These are phyloP conservation scores for Cordyceps cicadae DNA, from an alignment of 2,329 filamentous ascomycete genomes.

Conservation along the genomic window DNA sequence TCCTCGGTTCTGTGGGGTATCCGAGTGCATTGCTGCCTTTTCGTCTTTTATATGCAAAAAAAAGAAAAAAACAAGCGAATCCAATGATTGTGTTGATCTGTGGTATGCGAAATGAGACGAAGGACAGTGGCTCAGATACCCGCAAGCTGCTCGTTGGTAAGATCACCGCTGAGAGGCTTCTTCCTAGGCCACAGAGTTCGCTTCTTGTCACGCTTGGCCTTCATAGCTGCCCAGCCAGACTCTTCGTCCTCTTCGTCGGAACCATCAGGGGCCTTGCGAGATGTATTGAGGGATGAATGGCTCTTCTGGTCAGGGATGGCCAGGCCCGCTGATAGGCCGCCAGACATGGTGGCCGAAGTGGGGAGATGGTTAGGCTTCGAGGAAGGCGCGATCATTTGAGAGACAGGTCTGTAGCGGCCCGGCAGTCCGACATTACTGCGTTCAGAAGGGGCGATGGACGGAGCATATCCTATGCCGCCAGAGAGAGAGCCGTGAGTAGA, in stretches of 20 bases:
- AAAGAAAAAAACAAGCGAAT: slow-evolving; percentile 4
- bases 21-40: neutral
- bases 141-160: slow-evolving; percentile 41
- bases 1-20: neutral
- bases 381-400: slow-evolving; percentile 41
- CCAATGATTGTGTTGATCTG: neutral
- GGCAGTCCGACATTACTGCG: slow-evolving; percentile 89
- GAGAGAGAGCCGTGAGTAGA: slow-evolving; percentile 20
- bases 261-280: slow-evolving; percentile 31
- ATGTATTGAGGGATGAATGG: slow-evolving; percentile 30
- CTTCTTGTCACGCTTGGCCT: slow-evolving; percentile 60
- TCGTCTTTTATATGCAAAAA: slow-evolving; percentile 6
- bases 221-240: slow-evolving; percentile 62
- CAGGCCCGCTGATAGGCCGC: slow-evolving; percentile 26
- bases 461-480: slow-evolving; percentile 58
- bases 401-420: slow-evolving; percentile 83
- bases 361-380: slow-evolving; percentile 23
- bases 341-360: slow-evolving; percentile 27
- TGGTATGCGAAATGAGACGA: neutral
- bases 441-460: slow-evolving; percentile 91
- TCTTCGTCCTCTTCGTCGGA: slow-evolving; percentile 52
- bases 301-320: slow-evolving; percentile 23
- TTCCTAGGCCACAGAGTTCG: slow-evolving; percentile 57
- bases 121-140: slow-evolving; percentile 28
- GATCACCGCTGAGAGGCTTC: slow-evolving; percentile 42